Evolutionary conservation across 768 basidiomycete species (phyloP), one percentile per base, ranked within the genome.

Genomic region (Crassisporium funariophilum): DNA sequence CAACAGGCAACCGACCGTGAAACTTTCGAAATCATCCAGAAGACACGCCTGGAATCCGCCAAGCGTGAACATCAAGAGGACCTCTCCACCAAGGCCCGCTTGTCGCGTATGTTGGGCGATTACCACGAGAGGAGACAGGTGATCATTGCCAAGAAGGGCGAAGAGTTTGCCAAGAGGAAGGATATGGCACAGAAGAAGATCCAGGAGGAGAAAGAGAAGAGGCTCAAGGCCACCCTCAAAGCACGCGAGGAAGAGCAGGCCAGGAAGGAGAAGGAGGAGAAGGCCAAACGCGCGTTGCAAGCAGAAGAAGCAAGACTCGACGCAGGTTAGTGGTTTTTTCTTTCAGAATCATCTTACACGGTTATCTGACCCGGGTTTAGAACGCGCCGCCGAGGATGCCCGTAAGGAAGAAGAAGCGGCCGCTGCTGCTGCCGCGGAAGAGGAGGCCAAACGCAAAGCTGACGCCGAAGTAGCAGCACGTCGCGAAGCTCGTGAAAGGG

Each of bases 121-220:
- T 97, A 83, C 55, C 54, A 70, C 35, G 56, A 58, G 9, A 73
- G 83, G 47, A 77, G 77, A 47, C 72, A 77, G 37, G 70, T 60
- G 8, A 68, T 94, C 35, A 65, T 83, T 34, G 66, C 73, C 31
- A 81, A 76, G 68, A 81, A 82, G 38, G 72, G 71, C 8, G 81
- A 80, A 24, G 89, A 91, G 62, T 89, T 83, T 59, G 71, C 78
- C 40, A 75, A 74, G 65, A 80, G 72, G 59, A 65, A 76, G 53
- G 80, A 76, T 35, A 68, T 65, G 19, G 87, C 92, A 2, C 57
- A 68, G 54, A 73, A 68, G 65, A 92, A 85, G 76, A 82, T 93
- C 44, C 84, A 82, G 49, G 84, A 89, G 61, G 93, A 95, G 73
- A 95, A 93, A 75, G 76, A 77, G 37, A 86, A 84, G 75, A 74